A percentile compares a stretch with the other conserved stretches of the same genome.
Evolutionary conservation across 2,329 filamentous ascomycete genomes (phyloP).

Genomic region (Phoma sp.): DNA sequence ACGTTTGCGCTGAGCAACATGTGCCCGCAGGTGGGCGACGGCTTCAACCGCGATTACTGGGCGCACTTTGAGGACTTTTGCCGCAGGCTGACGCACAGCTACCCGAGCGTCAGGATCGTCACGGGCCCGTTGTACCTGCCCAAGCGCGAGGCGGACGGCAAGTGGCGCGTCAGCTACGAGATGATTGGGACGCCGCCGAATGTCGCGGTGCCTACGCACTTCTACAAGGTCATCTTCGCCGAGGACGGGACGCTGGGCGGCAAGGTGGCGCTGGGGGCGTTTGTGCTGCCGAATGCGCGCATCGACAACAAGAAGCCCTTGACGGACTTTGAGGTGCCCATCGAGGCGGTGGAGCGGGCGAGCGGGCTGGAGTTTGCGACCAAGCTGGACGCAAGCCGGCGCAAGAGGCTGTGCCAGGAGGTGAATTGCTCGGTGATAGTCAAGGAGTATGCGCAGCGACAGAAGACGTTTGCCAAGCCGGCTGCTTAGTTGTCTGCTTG

Average conservation of each 20-base stretch:
- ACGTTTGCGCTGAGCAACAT: conserved; percentile 96
- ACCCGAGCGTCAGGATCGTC: conserved; percentile 87
- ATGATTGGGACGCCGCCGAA: conserved; percentile 93
- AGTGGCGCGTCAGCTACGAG: conserved; percentile 96
- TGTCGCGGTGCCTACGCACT: conserved; percentile 95
- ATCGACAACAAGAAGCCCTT: conserved; percentile 90
- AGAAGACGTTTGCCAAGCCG: conserved; percentile 53
- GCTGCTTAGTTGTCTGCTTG: neutral
- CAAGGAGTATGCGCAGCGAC: conserved; percentile 73
- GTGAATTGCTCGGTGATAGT: conserved; percentile 83
- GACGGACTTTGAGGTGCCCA: conserved; percentile 89
- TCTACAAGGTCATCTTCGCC: conserved; percentile 98
- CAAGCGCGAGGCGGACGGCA: conserved; percentile 83
- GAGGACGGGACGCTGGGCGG: conserved; percentile 75
- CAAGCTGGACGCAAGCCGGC: conserved; percentile 74
- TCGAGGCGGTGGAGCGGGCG: conserved; percentile 91
- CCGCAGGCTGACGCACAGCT: conserved; percentile 77
- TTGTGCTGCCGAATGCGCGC: conserved; percentile 89
- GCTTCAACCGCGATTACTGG: conserved; percentile 99
- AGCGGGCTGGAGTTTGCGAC: conserved; percentile 89
- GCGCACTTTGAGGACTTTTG: conserved; percentile 98
- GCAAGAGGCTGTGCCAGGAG: conserved; percentile 84
- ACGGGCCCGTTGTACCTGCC: conserved; percentile 95
- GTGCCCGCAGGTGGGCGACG: conserved; percentile 97
- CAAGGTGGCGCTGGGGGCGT: conserved; percentile 84